Evolutionary conservation across 2,329 filamentous ascomycete species (phyloP), one percentile per base, ranked within the genome.

Genomic region (Phyllosticta paracitricarpa): DNA sequence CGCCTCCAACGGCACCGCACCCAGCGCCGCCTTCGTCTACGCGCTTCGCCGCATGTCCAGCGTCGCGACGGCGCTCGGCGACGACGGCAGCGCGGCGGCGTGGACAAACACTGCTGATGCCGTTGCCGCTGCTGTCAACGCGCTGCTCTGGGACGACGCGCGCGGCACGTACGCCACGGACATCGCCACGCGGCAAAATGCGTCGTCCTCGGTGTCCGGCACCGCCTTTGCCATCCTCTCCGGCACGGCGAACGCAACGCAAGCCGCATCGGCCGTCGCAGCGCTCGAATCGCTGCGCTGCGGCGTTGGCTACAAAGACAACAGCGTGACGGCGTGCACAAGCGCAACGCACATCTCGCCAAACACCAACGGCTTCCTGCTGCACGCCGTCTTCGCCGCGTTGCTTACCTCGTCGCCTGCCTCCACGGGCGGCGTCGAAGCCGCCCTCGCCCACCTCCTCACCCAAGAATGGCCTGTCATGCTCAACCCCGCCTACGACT

Each of bases 321-420:
- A 62, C 8, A 68, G 66, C 7, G 63, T 58, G 22, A 65, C 68
- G 7, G 58, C 65, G 1, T 62, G 64, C 10, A 68, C 65, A 1
- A 61, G 67, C 1, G 73, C 78, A 35, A 66, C 63, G 2, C 35
- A 66, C 22, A 61, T 71, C 12, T 78, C 77, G 2, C 77, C 80
- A 10, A 80, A 79, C 65, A 80, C 76, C 25, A 76, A 72, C 12
- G 76, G 76, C 1, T 78, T 79, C 63, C 67, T 79, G 2, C 71
- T 80, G 4, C 66, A 72, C 51, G 71, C 75, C 0, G 65, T 78
- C 0, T 67, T 69, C n/a, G 52, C 40, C 6, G 17, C 40, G 40
- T 3, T 48, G 3, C 1, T 19, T 2, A 3, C 52, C 5, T 54
- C 25, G 1, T 25, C 25, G 1, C 3, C 28, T 5, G 1, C 19